These are phyloP conservation scores for Lentithecium fluviatile DNA, from an alignment of 495 filamentous ascomycete species.

Conservation along the genomic window DNA sequence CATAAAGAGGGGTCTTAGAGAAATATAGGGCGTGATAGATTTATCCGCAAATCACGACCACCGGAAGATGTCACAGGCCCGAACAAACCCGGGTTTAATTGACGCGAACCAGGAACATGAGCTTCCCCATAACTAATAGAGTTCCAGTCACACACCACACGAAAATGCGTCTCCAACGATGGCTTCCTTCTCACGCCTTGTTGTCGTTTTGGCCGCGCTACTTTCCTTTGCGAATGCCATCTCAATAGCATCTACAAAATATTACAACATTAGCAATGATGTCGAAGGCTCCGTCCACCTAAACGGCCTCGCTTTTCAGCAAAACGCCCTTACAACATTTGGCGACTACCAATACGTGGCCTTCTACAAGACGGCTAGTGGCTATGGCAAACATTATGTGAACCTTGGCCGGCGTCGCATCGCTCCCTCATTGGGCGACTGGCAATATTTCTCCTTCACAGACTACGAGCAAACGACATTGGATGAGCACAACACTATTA, in stretches of 20 bases:
- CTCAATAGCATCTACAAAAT: slow-evolving; percentile 9
- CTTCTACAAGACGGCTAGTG: slow-evolving; percentile 14
- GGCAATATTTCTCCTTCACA: slow-evolving; percentile 20
- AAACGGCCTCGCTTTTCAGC: slow-evolving; percentile 24
- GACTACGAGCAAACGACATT: slow-evolving; percentile 29
- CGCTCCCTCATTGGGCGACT: slow-evolving; percentile 10
- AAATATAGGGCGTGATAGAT: background rate
- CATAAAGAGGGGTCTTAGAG: background rate
- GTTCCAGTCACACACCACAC: no score
- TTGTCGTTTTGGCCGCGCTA: background rate
- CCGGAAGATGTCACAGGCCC: background rate
- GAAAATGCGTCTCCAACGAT: background rate
- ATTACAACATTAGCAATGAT: slow-evolving; percentile 19
- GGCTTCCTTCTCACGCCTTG: background rate
- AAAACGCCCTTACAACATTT: slow-evolving; percentile 18
- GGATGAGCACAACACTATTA: slow-evolving; percentile 30
- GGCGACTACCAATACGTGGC: slow-evolving; percentile 27
- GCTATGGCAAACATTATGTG: slow-evolving; percentile 26
- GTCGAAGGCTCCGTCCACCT: slow-evolving; percentile 20
- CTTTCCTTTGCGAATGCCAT: background rate
- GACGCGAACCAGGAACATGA: no score
- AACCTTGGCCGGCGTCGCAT: slow-evolving; percentile 17
- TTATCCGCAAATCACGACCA: background rate
- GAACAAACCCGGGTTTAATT: background rate
- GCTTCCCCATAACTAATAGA: no score